Evolutionary conservation across 2,329 filamentous ascomycete species (phyloP).

Genomic region (Nemania diffusa): DNA sequence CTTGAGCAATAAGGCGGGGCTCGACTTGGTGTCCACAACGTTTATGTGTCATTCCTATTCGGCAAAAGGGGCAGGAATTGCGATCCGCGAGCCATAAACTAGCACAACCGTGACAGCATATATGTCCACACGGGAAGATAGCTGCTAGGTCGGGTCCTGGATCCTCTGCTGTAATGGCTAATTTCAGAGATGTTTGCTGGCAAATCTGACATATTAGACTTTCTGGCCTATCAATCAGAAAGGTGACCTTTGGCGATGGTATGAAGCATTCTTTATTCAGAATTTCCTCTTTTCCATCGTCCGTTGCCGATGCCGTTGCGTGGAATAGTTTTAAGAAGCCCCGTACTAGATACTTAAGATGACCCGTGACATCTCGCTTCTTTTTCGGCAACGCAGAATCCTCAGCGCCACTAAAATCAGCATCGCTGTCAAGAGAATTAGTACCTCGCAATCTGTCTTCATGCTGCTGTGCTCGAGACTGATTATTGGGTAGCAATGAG

Average conservation of each 20-base stretch:
- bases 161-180: slow-evolving; percentile 19
- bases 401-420: neutral
- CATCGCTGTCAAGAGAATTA: slow-evolving; percentile 9
- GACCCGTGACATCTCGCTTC: slow-evolving; percentile 11
- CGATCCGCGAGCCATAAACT: slow-evolving; percentile 42
- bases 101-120: slow-evolving; percentile 48
- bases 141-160: slow-evolving; percentile 34
- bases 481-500: neutral
- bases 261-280: slow-evolving; percentile 38
- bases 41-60: slow-evolving; percentile 43
- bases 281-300: neutral
- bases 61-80: slow-evolving; percentile 52
- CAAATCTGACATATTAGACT: slow-evolving; percentile 45
- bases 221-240: slow-evolving; percentile 43
- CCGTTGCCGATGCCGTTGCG: neutral
- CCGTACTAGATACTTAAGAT: slow-evolving; percentile 36
- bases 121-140: slow-evolving; percentile 53
- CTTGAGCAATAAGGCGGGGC: slow-evolving; percentile 43
- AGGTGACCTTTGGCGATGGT: slow-evolving; percentile 43
- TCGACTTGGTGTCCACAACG: slow-evolving; percentile 48
- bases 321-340: slow-evolving; percentile 23
- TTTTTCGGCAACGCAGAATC: neutral
- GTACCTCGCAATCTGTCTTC: neutral
- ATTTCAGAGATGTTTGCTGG: slow-evolving; percentile 26
- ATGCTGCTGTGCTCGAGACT: neutral